phyloP scores from a whole-genome alignment of 2,329 filamentous ascomycete species.

The Coniella lustricola region DNA sequence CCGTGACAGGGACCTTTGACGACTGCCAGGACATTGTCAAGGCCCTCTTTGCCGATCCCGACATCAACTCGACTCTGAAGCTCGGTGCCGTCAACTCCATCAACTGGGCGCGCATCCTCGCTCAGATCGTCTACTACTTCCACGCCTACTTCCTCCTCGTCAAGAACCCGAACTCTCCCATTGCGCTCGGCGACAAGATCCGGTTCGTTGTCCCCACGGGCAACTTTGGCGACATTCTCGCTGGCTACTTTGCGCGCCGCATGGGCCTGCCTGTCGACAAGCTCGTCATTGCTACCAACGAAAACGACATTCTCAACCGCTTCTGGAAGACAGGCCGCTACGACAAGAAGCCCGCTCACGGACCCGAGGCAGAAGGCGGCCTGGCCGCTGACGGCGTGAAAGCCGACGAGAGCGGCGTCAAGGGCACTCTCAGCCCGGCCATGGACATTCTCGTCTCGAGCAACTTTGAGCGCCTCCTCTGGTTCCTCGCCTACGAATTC shows the following conservation, averaged over 20 bases:
- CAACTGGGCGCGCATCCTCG: constrained; percentile 91
- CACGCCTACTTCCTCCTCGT: constrained; percentile 82
- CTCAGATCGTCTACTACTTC: constrained; percentile 97
- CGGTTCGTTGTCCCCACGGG: constrained; percentile 89
- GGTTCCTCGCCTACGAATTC: constrained; percentile 80
- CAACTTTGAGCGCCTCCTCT: constrained; percentile 93
- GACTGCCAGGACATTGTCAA: constrained; percentile 98
- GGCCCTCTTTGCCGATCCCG: constrained; percentile 77
- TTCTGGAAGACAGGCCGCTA: constrained; percentile 91
- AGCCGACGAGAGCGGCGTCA: constrained; percentile 67
- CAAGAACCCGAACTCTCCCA: constrained; percentile 45
- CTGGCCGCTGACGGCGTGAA: constrained; percentile 55
- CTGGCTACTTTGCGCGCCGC: constrained; percentile 73
- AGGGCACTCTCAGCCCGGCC: constrained; percentile 86
- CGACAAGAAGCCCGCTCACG: constrained; percentile 69
- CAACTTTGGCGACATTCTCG: constrained; percentile 93
- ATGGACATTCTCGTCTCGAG: constrained; percentile 97
- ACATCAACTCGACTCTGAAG: constrained; percentile 74
- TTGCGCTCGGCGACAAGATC: constrained; percentile 60
- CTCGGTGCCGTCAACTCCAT: constrained; percentile 95
- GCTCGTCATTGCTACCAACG: constrained; percentile 88
- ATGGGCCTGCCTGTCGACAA: constrained; percentile 67
- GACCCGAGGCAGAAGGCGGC: constrained; percentile 52
- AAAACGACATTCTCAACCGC: constrained; percentile 92
- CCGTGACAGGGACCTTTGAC: constrained; percentile 86